Conservation (phyloP, 2,329 filamentous ascomycete genomes). For the Cordyceps cateniannulata region DNA sequence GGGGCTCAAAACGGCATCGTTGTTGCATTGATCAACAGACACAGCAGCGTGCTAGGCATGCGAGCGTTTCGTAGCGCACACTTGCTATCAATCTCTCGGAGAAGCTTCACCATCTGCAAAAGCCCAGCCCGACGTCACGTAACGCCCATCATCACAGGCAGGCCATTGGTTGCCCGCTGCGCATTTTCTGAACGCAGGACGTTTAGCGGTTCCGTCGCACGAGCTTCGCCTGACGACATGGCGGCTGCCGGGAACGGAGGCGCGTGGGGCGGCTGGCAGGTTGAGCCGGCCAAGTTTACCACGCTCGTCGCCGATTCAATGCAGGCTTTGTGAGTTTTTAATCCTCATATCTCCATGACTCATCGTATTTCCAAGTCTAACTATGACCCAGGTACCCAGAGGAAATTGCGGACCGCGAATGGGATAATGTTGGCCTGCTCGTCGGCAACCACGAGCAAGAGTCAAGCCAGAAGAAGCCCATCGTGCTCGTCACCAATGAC, state of each 20-base stretch:
- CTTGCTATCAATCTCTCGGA: neutral
- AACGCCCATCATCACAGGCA: neutral
- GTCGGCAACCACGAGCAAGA: conserved; percentile 36
- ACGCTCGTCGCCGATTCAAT: conserved; percentile 68
- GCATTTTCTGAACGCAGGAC: neutral
- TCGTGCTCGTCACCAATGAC: conserved; percentile 68
- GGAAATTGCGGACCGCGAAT: conserved; percentile 78
- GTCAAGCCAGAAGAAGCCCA: conserved; percentile 22
- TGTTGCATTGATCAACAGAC: too few species aligned
- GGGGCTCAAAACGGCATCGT: too few species aligned
- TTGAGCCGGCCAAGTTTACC: conserved; percentile 36
- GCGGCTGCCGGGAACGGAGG: conserved; percentile 18
- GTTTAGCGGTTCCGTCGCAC: neutral
- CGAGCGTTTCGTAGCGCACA: neutral
- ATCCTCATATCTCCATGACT: neutral
- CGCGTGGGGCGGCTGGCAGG: conserved; percentile 35
- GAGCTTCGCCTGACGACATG: neutral
- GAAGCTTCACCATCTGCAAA: neutral
- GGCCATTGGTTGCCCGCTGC: neutral
- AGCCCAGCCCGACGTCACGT: neutral
- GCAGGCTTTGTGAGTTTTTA: conserved; percentile 62
- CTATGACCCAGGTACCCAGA: conserved; percentile 67
- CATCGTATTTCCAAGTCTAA: neutral
- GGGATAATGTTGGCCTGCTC: conserved; percentile 94
- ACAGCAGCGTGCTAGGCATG: conserved; percentile 2